Conservation (phyloP, 805 yeast genomes). For the Danielia reshetovae region DNA sequence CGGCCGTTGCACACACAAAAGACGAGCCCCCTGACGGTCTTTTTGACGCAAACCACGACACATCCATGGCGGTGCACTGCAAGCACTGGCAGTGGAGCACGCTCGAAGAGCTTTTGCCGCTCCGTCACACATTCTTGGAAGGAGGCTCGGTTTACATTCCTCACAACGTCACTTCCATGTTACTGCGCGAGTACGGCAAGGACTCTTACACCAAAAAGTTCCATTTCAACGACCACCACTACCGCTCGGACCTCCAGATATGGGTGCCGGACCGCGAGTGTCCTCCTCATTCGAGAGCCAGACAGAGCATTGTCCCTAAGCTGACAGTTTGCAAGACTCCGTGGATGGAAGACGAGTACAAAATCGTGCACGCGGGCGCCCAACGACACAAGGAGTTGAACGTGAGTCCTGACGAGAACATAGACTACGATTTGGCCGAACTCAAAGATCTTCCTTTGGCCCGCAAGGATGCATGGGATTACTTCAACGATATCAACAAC, state of each 20-base stretch:
- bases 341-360: constrained; percentile 32
- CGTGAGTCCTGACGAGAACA: constrained; percentile 20
- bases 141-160: constrained; percentile 36
- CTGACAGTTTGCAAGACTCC: not conserved
- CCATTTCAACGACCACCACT: constrained; percentile 30
- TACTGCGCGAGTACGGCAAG: constrained; percentile 30
- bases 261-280: constrained; percentile 47
- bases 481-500: constrained; percentile 11
- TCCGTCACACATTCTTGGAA: constrained; percentile 35
- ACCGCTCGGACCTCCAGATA: constrained; percentile 38
- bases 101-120: constrained; percentile 31
- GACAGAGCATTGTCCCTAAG: constrained; percentile 15
- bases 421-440: constrained; percentile 20
- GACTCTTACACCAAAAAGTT: constrained; percentile 26
- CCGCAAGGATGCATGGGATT: constrained; percentile 30
- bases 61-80: constrained; percentile 29
- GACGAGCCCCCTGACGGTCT: constrained; percentile 8
- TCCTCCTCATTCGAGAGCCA: constrained; percentile 22
- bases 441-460: constrained; percentile 35
- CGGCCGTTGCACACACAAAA: constrained; percentile 12
- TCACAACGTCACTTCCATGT: constrained; percentile 26
- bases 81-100: constrained; percentile 40
- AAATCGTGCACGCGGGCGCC: constrained; percentile 22
- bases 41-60: constrained; percentile 1
- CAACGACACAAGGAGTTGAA: constrained; percentile 22